Percentiles rank a stretch among this genome's conserved stretches.
phyloP scores from a whole-genome alignment of 768 basidiomycete species.

The Tulasnella sp. region DNA sequence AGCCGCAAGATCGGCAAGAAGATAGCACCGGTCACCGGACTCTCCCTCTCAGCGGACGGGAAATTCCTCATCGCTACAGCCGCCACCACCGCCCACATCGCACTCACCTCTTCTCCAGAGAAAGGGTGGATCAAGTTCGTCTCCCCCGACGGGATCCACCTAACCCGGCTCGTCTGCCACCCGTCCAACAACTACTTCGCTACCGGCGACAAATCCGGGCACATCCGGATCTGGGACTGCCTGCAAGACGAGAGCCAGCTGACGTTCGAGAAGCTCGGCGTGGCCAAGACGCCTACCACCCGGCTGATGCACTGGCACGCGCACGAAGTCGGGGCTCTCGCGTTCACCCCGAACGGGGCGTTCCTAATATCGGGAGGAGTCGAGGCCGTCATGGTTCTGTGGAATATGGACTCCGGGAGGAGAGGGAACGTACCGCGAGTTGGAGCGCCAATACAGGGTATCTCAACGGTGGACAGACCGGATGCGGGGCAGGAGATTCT shows the following conservation, averaged over 20 bases:
- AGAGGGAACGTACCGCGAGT: conserved; percentile 91
- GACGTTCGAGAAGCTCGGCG: conserved; percentile 43
- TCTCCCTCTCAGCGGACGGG: conserved; percentile 54
- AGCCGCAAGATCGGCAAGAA: conserved; percentile 16
- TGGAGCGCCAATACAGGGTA: conserved; percentile 75
- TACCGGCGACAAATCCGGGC: conserved; percentile 83
- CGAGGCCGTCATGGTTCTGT: conserved; percentile 93
- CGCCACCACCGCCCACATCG: conserved; percentile 75
- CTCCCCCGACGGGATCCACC: conserved; percentile 54
- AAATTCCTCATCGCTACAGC: conserved; percentile 71
- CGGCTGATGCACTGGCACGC: conserved; percentile 95
- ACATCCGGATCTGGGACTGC: conserved; percentile 90
- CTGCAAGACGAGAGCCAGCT: conserved; percentile 49
- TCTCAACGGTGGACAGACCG: conserved; percentile 51
- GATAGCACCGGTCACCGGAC: not conserved
- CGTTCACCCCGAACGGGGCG: conserved; percentile 86
- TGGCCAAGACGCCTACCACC: conserved; percentile 78
- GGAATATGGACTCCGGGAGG: conserved; percentile 86
- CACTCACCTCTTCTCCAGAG: conserved; percentile 51
- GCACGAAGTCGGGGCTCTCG: conserved; percentile 80
- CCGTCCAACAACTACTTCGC: conserved; percentile 92
- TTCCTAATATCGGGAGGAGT: conserved; percentile 93
- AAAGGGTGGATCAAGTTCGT: conserved; percentile 78
- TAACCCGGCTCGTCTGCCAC: conserved; percentile 84
- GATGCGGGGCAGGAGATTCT: conserved; percentile 78